A percentile compares a stretch with the other conserved stretches of the same genome.
These are phyloP conservation scores for Fraxinus platypoda DNA, from an alignment of 305 asterid species.

Conservation along the genomic window DNA sequence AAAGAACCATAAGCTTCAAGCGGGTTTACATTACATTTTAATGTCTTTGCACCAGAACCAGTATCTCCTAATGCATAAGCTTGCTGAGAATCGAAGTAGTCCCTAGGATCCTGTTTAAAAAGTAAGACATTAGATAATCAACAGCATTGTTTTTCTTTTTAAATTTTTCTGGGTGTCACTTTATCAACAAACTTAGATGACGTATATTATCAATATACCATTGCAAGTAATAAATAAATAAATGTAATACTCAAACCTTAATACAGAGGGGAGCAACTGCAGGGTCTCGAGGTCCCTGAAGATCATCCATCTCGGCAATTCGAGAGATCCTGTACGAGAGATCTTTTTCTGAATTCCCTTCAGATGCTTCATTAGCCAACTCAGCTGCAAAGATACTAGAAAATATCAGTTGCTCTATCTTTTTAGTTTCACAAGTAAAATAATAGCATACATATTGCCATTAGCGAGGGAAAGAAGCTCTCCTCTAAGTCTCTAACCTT, in stretches of 20 bases:
- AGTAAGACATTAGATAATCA: constrained; percentile 28
- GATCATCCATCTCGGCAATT: constrained; percentile 90
- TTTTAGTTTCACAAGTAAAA: constrained; percentile 8
- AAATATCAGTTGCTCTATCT: constrained; percentile 24
- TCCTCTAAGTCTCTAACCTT: constrained; percentile 45
- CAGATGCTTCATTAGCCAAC: constrained; percentile 58
- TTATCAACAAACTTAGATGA: not conserved
- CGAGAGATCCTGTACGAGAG: constrained; percentile 59
- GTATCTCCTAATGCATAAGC: constrained; percentile 79
- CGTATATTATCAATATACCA: constrained; percentile 9
- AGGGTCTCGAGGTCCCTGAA: constrained; percentile 87
- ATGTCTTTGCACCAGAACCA: constrained; percentile 46
- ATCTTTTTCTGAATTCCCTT: constrained; percentile 49
- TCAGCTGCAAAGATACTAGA: constrained; percentile 53
- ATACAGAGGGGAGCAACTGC: constrained; percentile 89
- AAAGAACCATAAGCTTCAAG: constrained; percentile 65
- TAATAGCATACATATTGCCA: constrained; percentile 8
- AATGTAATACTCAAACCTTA: constrained; percentile 54
- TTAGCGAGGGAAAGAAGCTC: constrained; percentile 13
- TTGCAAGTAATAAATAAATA: constrained; percentile 10
- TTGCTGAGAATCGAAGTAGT: constrained; percentile 95
- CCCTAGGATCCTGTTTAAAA: constrained; percentile 86
- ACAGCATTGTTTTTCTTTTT: not conserved
- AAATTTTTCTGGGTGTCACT: not conserved
- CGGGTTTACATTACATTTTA: constrained; percentile 56